Conservation (phyloP, 2,329 filamentous ascomycete genomes). For the Sporothrix inflata region DNA sequence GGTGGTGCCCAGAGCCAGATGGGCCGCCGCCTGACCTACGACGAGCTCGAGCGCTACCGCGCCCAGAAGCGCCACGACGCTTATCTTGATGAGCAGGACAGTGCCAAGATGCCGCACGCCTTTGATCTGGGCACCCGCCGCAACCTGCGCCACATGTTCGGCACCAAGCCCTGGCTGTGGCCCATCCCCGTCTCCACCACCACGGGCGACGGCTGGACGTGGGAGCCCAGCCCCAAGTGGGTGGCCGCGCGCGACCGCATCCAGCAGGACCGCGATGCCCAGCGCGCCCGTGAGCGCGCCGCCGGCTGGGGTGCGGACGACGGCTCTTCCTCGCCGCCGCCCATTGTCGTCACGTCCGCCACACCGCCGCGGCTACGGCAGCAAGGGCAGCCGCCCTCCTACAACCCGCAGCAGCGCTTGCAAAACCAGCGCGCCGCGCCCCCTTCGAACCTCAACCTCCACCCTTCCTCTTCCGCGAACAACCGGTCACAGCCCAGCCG, state of each 20-base stretch:
- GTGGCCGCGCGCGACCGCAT: conserved; percentile 69
- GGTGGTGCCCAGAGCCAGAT: conserved; percentile 37
- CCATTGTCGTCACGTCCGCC: conserved; percentile 22
- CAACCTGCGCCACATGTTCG: conserved; percentile 83
- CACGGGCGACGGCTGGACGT: conserved; percentile 88
- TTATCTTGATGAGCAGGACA: conserved; percentile 90
- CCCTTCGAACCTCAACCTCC: background rate
- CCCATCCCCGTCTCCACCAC: conserved; percentile 80
- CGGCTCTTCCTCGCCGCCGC: conserved; percentile 31
- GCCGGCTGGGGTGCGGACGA: conserved; percentile 65
- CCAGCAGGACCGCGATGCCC: conserved; percentile 59
- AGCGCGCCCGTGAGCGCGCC: conserved; percentile 64
- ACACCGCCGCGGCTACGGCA: conserved; percentile 13
- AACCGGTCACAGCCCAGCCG: conserved; percentile 19
- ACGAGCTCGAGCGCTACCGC: conserved; percentile 59
- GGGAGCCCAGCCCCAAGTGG: conserved; percentile 86
- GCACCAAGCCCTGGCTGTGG: conserved; percentile 74
- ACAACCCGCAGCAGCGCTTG: conserved; percentile 16
- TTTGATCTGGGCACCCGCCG: conserved; percentile 85
- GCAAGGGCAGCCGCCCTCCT: background rate
- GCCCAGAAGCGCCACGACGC: conserved; percentile 61
- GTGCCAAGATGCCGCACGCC: conserved; percentile 83
- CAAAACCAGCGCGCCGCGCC: conserved; percentile 7
- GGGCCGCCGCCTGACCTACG: conserved; percentile 55
- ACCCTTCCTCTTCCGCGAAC: background rate